A percentile compares a stretch with the other conserved stretches of the same genome.
These are phyloP conservation scores for Papiliotrema nemorosa DNA, from an alignment of 1,284 basidiomycete genomes.

Conservation along the genomic window DNA sequence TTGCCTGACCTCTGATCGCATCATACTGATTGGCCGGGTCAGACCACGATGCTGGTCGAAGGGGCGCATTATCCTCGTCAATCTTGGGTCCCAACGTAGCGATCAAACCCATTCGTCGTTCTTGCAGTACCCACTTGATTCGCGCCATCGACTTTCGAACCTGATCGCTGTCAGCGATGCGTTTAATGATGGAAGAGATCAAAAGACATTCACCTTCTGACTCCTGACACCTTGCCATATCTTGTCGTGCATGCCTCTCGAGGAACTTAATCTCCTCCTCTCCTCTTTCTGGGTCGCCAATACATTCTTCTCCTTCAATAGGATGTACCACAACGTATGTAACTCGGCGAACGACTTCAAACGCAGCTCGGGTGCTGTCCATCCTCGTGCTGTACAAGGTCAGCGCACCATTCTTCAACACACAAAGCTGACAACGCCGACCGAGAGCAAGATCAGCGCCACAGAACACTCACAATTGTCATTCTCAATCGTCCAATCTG, in stretches of 20 bases:
- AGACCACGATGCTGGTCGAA: not conserved
- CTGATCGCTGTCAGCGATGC: slow-evolving; percentile 50
- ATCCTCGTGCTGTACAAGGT: slow-evolving; percentile 64
- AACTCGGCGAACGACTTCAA: slow-evolving; percentile 86
- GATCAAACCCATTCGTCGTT: slow-evolving; percentile 76
- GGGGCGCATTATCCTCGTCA: not conserved
- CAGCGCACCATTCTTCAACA: too few species aligned
- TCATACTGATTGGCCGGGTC: not conserved
- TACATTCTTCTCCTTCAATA: slow-evolving; percentile 80
- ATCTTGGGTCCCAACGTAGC: slow-evolving; percentile 54
- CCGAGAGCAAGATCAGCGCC: too few species aligned
- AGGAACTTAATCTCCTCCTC: slow-evolving; percentile 59
- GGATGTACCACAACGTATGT: slow-evolving; percentile 88
- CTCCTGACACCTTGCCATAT: not conserved
- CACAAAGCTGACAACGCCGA: too few species aligned
- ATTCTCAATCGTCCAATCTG: too few species aligned
- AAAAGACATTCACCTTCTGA: not conserved
- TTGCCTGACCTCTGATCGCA: not conserved
- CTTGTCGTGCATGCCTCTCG: slow-evolving; percentile 1
- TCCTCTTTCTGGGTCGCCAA: slow-evolving; percentile 83
- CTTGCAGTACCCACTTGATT: slow-evolving; percentile 90
- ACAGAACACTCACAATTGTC: too few species aligned
- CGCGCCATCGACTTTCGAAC: slow-evolving; percentile 94
- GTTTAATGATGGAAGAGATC: not conserved
- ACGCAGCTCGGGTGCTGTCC: slow-evolving; percentile 78